Conservation (phyloP, 2,329 filamentous ascomycete genomes). For the Fusarium mundagurra region DNA sequence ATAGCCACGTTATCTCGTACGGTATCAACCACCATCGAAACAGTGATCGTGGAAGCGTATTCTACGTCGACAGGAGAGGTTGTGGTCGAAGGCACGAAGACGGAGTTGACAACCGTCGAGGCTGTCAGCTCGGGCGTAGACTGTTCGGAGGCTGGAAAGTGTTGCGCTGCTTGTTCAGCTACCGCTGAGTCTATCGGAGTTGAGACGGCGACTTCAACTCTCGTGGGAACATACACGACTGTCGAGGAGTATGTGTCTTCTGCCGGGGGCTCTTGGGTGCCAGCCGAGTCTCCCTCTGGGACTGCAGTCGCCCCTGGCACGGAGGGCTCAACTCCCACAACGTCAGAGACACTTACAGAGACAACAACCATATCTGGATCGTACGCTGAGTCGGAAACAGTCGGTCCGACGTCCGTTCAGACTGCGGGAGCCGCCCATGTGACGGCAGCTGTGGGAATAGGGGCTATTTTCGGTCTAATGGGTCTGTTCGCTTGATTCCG, state of each 20-base stretch:
- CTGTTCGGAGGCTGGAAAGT: slow-evolving; percentile 27
- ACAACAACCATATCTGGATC: neutral
- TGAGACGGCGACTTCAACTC: neutral
- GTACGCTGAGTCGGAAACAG: slow-evolving; percentile 12
- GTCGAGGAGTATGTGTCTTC: slow-evolving; percentile 25
- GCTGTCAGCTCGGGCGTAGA: slow-evolving; percentile 28
- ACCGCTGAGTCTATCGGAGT: neutral
- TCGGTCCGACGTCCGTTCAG: slow-evolving; percentile 28
- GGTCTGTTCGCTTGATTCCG: slow-evolving; percentile 35
- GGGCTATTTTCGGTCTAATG: slow-evolving; percentile 39
- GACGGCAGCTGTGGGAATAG: slow-evolving; percentile 37
- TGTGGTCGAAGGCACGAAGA: slow-evolving; percentile 29
- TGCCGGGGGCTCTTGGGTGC: slow-evolving; percentile 14
- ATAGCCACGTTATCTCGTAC: slow-evolving; percentile 34
- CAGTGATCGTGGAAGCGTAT: slow-evolving; percentile 40
- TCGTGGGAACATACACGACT: slow-evolving; percentile 15
- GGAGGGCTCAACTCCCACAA: slow-evolving; percentile 1
- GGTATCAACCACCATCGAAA: slow-evolving; percentile 34
- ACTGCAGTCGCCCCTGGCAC: neutral
- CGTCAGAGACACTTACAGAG: slow-evolving; percentile 1
- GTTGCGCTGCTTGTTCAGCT: slow-evolving; percentile 30
- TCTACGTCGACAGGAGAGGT: slow-evolving; percentile 40
- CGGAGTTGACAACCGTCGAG: slow-evolving; percentile 34
- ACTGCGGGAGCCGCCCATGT: slow-evolving; percentile 35
- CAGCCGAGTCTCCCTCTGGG: slow-evolving; percentile 4